Evolutionary conservation across 495 filamentous ascomycete species (phyloP).

Genomic region (Cercophora sp.): DNA sequence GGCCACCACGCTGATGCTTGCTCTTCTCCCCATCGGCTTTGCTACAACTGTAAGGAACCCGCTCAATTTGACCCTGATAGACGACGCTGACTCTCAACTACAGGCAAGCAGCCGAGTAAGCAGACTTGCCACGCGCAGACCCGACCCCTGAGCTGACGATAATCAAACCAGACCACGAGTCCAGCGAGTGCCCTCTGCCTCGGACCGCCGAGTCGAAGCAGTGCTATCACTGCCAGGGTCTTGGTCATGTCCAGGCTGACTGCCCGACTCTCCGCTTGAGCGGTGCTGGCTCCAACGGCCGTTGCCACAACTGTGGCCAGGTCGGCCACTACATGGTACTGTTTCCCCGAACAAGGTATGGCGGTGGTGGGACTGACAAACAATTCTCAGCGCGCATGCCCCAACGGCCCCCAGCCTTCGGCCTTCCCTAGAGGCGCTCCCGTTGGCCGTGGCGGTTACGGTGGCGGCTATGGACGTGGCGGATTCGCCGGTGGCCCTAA

Average conservation of each 20-base stretch:
- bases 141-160: slow-evolving; percentile 18
- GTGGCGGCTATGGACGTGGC: slow-evolving; percentile 49
- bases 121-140: slow-evolving; percentile 10
- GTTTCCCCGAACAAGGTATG: slow-evolving; percentile 7
- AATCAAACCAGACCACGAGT: slow-evolving; percentile 76
- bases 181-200: slow-evolving; percentile 91
- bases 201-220: slow-evolving; percentile 98
- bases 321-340: slow-evolving; percentile 74
- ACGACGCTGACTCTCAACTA: slow-evolving; percentile 11
- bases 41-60: slow-evolving; percentile 93
- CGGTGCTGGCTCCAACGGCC: slow-evolving; percentile 68
- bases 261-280: slow-evolving; percentile 95
- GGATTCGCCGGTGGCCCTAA: slow-evolving; percentile 67
- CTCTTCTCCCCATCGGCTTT: slow-evolving; percentile 92
- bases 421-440: slow-evolving; percentile 62
- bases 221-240: slow-evolving; percentile 99
- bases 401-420: slow-evolving; percentile 55
- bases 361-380: not conserved
- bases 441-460: slow-evolving; percentile 46
- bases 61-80: not conserved
- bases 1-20: slow-evolving; percentile 99
- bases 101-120: slow-evolving; percentile 83
- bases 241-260: slow-evolving; percentile 98
- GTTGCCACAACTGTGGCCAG: slow-evolving; percentile 95
- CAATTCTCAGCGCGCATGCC: slow-evolving; percentile 72